Evolutionary conservation across 495 filamentous ascomycete species (phyloP), one percentile per base, ranked within the genome.

Genomic region (Hapsidospora chrysogenum): DNA sequence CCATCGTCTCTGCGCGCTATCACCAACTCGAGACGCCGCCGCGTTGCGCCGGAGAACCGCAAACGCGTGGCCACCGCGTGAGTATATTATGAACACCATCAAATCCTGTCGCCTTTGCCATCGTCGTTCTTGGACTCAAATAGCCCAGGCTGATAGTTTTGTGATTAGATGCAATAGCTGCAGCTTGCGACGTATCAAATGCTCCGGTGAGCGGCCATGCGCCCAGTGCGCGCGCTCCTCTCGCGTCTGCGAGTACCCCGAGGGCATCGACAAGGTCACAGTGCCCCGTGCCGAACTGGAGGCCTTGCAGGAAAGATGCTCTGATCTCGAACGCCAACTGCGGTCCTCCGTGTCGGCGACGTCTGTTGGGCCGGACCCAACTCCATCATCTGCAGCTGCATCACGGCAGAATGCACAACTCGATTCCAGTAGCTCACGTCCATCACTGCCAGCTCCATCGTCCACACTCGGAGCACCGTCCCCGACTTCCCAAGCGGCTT

Each of bases 181-280:
- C 51, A 61, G 60, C 43, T 43, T 60, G 19, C 48, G 52, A 13
- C 54, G 57, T 33, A 56, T 58, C 40, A 61, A 57, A 35, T 61
- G 58, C 44, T 55, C 44, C 17, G 58, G 58, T 17, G 39, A 52
- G 1, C 32, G 36, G 17, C 58, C 58, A 3, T 61, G 58, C 40
- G 19, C 30, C n/a, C 49, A 53, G 34, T 60, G 58, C 38, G 21
- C 33, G 13, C 36, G 16, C 29, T 13, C 44, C 9, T 31, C 42
- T 32, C 42, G 54, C 17, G 33, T 39, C 0, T 61, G 57, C 37
- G 32, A 40, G 17, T 61, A 60, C 35, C 56, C 57, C 9, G 31
- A 33, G 30, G 36, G 41, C 3, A 22, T 45, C 16, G 41, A 48
- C 35, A 48, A 54, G 39, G 40, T 51, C 3, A 45, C 45, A 9